Conservation (phyloP, 495 filamentous ascomycete genomes). For the Penicillium lividum region DNA sequence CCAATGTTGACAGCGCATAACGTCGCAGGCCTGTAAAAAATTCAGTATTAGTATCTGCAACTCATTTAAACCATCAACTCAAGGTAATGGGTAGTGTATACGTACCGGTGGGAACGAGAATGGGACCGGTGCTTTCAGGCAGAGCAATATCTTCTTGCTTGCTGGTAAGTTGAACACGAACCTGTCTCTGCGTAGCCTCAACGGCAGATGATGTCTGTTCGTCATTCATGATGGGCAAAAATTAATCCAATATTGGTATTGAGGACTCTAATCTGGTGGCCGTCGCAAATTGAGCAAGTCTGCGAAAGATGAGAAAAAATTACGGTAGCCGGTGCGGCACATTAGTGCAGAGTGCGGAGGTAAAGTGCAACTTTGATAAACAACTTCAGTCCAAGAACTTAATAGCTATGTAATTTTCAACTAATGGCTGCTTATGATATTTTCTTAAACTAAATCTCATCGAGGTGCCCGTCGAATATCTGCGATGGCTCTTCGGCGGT, state of each 20-base stretch:
- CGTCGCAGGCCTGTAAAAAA: slow-evolving; percentile 68
- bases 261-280: slow-evolving; percentile 24
- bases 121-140: slow-evolving; percentile 60
- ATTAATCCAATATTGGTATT: slow-evolving; percentile 14
- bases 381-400: too few species aligned
- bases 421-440: too few species aligned
- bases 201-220: slow-evolving; percentile 25
- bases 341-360: slow-evolving; percentile 46
- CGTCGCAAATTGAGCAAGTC: slow-evolving; percentile 36
- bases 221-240: slow-evolving; percentile 34
- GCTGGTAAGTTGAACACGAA: slow-evolving; percentile 62
- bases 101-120: slow-evolving; percentile 66
- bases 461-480: slow-evolving; percentile 63
- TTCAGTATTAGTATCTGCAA: slow-evolving; percentile 14
- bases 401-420: too few species aligned
- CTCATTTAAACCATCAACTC: neutral
- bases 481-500: slow-evolving; percentile 71
- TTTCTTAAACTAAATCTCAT: neutral
- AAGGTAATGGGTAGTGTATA: slow-evolving; percentile 14
- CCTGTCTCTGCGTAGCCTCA: slow-evolving; percentile 49
- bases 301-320: slow-evolving; percentile 42
- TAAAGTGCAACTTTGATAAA: slow-evolving; percentile 19
- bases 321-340: slow-evolving; percentile 49
- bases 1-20: slow-evolving; percentile 87
- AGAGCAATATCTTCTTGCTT: slow-evolving; percentile 60